A percentile compares a stretch with the other conserved stretches of the same genome.
Evolutionary conservation across 192 early-diverging fungal species (phyloP).

Genomic region (Geranomyces variabilis): DNA sequence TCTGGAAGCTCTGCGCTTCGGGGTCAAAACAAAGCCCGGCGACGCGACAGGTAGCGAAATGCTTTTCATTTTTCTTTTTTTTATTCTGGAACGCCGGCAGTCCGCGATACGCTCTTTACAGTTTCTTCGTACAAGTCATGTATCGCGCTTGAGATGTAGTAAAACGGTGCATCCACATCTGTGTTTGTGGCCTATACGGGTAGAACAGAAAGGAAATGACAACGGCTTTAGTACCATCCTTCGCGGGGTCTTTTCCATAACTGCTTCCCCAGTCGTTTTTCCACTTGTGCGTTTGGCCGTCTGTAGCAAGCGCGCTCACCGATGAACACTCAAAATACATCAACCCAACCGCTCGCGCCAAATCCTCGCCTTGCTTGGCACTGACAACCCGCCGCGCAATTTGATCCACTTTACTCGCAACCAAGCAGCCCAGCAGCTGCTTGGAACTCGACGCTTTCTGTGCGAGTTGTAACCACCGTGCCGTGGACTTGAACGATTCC

Average conservation of each 20-base stretch:
- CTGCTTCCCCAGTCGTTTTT: no score
- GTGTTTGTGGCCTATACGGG: conserved; percentile 48
- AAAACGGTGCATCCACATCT: conserved; percentile 59
- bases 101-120: conserved; percentile 1
- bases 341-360: conserved; percentile 43
- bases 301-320: conserved; percentile 41
- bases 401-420: conserved; percentile 53
- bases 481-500: conserved; percentile 48
- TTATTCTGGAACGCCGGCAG: conserved; percentile 3
- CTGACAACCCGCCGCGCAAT: conserved; percentile 39
- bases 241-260: not conserved
- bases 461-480: conserved; percentile 46
- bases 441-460: conserved; percentile 43
- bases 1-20: no score
- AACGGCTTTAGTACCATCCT: not conserved
- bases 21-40: no score
- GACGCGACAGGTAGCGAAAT: no score
- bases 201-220: not conserved
- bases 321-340: conserved; percentile 56
- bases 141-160: conserved; percentile 47
- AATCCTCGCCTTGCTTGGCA: conserved; percentile 47
- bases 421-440: conserved; percentile 50
- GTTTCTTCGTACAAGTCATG: conserved; percentile 35
- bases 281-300: no score
- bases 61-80: no score